Evolutionary conservation across 805 yeast species (phyloP).

Genomic region (Dipodascus albidus): DNA sequence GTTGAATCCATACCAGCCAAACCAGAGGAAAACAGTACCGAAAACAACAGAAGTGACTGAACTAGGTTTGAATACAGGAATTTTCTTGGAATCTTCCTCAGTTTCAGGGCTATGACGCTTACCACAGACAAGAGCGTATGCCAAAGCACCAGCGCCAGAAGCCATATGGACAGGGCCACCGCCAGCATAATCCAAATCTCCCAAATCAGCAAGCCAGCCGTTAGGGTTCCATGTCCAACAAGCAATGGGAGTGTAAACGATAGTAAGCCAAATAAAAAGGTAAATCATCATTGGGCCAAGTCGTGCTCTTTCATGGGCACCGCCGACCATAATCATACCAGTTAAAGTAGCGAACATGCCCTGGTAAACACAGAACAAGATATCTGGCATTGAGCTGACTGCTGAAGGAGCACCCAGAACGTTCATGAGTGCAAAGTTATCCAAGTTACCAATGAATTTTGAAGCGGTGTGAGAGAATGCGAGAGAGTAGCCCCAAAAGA

Average conservation of each 20-base stretch:
- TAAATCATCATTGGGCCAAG: conserved; percentile 94
- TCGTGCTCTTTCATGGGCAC: conserved; percentile 95
- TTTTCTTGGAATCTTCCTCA: conserved; percentile 36
- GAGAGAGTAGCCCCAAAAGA: conserved; percentile 94
- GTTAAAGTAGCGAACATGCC: conserved; percentile 95
- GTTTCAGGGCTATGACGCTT: conserved; percentile 68
- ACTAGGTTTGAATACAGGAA: conserved; percentile 91
- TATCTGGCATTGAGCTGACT: conserved; percentile 64
- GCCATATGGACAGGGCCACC: conserved; percentile 97
- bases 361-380: conserved; percentile 82
- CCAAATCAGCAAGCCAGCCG: conserved; percentile 81
- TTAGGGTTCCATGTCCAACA: conserved; percentile 95
- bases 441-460: conserved; percentile 68
- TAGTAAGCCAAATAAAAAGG: conserved; percentile 85
- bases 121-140: conserved; percentile 86
- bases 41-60: conserved; percentile 81
- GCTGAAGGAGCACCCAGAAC: conserved; percentile 75
- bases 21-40: conserved; percentile 93
- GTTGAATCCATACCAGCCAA: conserved; percentile 98
- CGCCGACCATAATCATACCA: conserved; percentile 91
- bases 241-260: conserved; percentile 93
- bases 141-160: conserved; percentile 90
- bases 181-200: conserved; percentile 93
- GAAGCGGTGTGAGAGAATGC: conserved; percentile 66
- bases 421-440: conserved; percentile 67